phyloP scores from a whole-genome alignment of 73 alveolate genomes.

The Symbiodinium natans region DNA sequence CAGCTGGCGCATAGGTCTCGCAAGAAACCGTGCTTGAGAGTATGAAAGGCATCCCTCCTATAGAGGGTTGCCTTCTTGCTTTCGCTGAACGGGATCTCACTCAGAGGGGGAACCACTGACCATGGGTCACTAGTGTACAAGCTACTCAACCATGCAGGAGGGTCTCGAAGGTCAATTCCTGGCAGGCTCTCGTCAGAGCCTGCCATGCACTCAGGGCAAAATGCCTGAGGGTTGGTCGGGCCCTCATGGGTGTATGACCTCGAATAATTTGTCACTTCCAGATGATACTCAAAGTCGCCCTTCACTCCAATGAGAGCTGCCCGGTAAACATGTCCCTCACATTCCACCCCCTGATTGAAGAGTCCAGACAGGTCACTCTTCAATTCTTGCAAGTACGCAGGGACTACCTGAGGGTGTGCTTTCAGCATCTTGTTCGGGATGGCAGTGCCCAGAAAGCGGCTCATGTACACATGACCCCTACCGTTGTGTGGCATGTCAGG shows the following conservation, averaged over 20 bases:
- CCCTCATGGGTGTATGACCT: background rate
- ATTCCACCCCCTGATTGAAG: background rate
- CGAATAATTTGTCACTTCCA: background rate
- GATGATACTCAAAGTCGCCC: background rate
- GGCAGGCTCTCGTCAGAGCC: background rate
- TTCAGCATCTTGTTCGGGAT: background rate
- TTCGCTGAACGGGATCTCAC: background rate
- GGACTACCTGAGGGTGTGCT: background rate
- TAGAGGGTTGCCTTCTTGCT: background rate
- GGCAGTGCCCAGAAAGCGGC: background rate
- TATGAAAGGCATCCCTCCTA: background rate
- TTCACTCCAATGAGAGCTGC: background rate
- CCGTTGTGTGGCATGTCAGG: background rate
- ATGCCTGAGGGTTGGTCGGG: too few species aligned
- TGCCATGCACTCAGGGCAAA: background rate
- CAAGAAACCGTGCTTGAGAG: background rate
- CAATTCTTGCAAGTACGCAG: background rate
- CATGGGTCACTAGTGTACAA: background rate
- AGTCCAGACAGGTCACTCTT: background rate
- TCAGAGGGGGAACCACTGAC: background rate
- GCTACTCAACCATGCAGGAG: background rate
- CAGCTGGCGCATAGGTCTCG: background rate
- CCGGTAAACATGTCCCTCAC: too few species aligned
- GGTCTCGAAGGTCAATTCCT: background rate
- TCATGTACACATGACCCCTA: background rate